Conservation (phyloP, 139 green algal species). For the Tetraselmis striata region DNA sequence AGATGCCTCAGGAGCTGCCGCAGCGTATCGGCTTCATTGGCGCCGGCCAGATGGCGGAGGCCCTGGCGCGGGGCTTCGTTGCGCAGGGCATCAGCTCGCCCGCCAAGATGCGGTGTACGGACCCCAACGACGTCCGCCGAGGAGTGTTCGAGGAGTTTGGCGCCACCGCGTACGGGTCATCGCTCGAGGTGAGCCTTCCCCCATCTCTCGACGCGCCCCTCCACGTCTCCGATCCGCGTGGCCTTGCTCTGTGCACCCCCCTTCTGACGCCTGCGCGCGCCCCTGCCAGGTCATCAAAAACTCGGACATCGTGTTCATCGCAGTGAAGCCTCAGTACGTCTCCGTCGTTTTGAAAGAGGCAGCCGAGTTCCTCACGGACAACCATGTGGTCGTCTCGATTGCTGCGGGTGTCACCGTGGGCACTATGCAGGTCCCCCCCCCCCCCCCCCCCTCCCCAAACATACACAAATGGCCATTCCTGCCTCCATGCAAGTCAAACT, state of each 20-base stretch:
- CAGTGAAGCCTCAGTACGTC: slow-evolving; percentile 90
- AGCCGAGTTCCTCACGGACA: slow-evolving; percentile 27
- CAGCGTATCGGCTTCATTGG: slow-evolving; percentile 45
- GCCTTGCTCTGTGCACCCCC: background rate
- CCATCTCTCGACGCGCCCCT: slow-evolving; percentile 64
- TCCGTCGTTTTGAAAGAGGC: slow-evolving; percentile 52
- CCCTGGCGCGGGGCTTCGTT: slow-evolving; percentile 53
- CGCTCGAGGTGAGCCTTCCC: background rate
- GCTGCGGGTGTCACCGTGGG: slow-evolving; percentile 82
- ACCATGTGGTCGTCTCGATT: slow-evolving; percentile 83
- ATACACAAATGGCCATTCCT: no score
- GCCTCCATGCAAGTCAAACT: no score
- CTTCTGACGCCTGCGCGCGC: no score
- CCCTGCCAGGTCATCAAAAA: slow-evolving; percentile 69
- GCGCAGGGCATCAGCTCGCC: slow-evolving; percentile 14
- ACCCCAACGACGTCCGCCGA: slow-evolving; percentile 38
- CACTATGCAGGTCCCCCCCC: background rate
- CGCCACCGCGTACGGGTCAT: slow-evolving; percentile 10
- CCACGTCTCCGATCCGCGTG: no score
- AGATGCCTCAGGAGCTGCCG: background rate
- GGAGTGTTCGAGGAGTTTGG: slow-evolving; percentile 22
- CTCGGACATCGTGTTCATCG: slow-evolving; percentile 81
- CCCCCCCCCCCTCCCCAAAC: no score
- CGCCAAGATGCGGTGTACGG: slow-evolving; percentile 33
- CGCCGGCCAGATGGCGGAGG: slow-evolving; percentile 57